phyloP scores from a whole-genome alignment of 1,139 yeast species.

The Kodamaea sp. region DNA sequence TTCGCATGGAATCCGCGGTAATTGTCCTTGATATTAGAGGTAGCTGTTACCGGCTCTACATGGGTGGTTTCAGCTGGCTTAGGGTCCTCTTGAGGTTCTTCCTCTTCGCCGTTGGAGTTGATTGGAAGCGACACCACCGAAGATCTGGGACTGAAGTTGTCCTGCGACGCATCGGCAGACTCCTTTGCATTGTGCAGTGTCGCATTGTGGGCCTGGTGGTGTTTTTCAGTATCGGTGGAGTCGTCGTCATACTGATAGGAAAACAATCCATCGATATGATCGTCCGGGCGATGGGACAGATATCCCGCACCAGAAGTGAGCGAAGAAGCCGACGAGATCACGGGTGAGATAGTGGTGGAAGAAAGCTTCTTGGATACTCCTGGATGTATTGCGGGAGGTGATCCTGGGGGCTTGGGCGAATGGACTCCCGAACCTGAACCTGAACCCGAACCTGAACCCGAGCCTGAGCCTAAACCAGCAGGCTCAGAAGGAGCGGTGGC shows the following conservation, averaged over 20 bases:
- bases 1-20: conserved; percentile 55
- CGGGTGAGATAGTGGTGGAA: conserved; percentile 13
- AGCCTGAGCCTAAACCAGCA: too few relatives aligned
- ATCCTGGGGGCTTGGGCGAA: background rate
- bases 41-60: background rate
- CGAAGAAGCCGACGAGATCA: conserved; percentile 8
- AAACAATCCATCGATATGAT: conserved; percentile 11
- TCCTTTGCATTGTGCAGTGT: conserved; percentile 2
- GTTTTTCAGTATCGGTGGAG: background rate
- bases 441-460: too few relatives aligned
- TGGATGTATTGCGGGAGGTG: background rate
- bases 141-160: conserved; percentile 20
- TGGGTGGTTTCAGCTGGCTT: background rate
- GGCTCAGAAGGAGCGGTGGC: too few relatives aligned
- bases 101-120: conserved; percentile 3
- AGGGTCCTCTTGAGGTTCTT: background rate
- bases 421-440: too few relatives aligned
- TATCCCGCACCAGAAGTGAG: conserved; percentile 1
- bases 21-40: conserved; percentile 23
- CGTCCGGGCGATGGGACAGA: background rate
- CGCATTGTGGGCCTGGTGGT: background rate
- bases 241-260: conserved; percentile 13
- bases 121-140: conserved; percentile 16
- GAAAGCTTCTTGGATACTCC: conserved; percentile 8
- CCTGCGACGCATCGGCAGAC: conserved; percentile 6